Base-by-base conservation (phyloP, 2,329 filamentous ascomycete genomes). In the Emergomyces orientalis region DNA sequence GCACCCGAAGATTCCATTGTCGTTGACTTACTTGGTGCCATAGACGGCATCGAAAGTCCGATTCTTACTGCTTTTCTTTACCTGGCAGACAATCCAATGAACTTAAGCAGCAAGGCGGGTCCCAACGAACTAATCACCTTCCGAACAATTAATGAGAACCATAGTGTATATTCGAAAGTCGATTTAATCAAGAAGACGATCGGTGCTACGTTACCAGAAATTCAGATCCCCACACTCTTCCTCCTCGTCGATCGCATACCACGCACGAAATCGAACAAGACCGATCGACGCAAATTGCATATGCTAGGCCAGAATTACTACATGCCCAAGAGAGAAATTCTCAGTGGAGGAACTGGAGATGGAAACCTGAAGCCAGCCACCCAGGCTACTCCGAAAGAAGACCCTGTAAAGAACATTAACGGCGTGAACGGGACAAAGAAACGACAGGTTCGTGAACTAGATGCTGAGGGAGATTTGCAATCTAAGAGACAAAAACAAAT, bases 391-490 rank as follows among this genome's bases (percentile, higher is more conserved):
- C 57, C 25, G 17, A 59, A 59, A n/a, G 41, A 59, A n/a, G 34
- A 7, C 13, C 5, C 34, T 37, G 22, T 37, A 13, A 47, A 22
- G 19, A 47, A 45, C 30, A n/a, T 7, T 14, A 47, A 34, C 19
- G 27, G 57, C 11, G 27, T 17, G 17, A 47, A 41, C 57, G 30
- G 57, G 27, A 22, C 57, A 59, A 59, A 59, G 41, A 59, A 59
- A 59, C 57, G 57, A 32, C 57, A 59, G 57, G 57, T 59, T 59
- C 57, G 57, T 59, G 57, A 59, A 59, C n/a, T 41, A 5, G 57
- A 47, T 34, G 27, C 19, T 59, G 27, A 34, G 25, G 43, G 34
- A 32, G 30, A 59, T 32, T 47, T 41, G 41, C 27, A 32, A 13
- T 25, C 41, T 13, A 59, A 59, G 57, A 47, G 25, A 45, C 41